Evolutionary conservation across 163 green algal species (phyloP).

Genomic region (Chlorella variabilis): DNA sequence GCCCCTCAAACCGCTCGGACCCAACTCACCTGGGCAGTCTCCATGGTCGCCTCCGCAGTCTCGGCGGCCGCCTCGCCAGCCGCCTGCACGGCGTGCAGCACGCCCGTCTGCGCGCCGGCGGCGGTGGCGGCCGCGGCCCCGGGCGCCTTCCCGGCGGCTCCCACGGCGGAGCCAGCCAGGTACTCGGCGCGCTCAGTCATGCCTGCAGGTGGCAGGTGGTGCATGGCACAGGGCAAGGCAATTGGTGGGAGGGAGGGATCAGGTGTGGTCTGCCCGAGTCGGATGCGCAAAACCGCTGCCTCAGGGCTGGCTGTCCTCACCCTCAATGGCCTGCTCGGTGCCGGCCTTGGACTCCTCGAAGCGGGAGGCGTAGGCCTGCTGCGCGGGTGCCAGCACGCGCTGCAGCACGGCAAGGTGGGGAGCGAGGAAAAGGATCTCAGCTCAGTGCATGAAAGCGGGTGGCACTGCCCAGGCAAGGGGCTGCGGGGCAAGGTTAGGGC

Average conservation of each 20-base stretch:
- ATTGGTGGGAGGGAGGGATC: too few species aligned
- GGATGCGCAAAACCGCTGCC: too few species aligned
- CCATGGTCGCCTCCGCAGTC: neutral
- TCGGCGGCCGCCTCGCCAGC: neutral
- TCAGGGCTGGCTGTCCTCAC: too few species aligned
- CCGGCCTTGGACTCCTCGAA: conserved; percentile 10
- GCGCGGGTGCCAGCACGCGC: conserved; percentile 8
- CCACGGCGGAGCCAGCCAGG: neutral
- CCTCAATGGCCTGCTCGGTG: conserved; percentile 22
- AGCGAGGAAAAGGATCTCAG: too few species aligned
- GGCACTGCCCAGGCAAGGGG: too few species aligned
- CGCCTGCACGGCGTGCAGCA: neutral
- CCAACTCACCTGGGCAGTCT: conserved; percentile 11
- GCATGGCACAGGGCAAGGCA: too few species aligned
- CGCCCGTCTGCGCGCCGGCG: neutral
- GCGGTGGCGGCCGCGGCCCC: neutral
- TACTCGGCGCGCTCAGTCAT: conserved; percentile 10
- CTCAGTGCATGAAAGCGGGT: too few species aligned
- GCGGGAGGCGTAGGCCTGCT: neutral
- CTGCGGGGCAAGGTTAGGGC: too few species aligned
- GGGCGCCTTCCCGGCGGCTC: neutral
- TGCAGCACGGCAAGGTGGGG: neutral
- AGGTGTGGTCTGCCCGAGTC: too few species aligned
- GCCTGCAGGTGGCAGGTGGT: neutral
- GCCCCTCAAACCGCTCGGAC: too few species aligned